phyloP scores from a whole-genome alignment of 2,329 filamentous ascomycete species.

The Tolypocladium sp. region DNA sequence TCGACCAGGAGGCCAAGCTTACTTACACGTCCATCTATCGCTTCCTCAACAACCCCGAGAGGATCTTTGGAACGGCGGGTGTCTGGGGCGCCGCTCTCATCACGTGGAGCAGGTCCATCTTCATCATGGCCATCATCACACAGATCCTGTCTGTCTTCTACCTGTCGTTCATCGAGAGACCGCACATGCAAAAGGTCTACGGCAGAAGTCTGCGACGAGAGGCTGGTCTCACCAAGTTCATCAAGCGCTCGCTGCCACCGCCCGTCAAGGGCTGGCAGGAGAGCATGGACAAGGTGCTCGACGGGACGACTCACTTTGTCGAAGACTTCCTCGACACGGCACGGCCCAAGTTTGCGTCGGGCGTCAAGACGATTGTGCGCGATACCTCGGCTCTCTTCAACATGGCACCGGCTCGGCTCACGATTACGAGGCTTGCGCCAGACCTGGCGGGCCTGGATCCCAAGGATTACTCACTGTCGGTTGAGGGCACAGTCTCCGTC shows the following conservation, averaged over 20 bases:
- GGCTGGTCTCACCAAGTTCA: constrained; percentile 84
- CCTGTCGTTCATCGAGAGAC: constrained; percentile 87
- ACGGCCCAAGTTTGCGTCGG: constrained; percentile 75
- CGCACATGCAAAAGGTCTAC: constrained; percentile 98
- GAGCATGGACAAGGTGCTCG: constrained; percentile 78
- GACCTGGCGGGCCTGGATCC: constrained; percentile 74
- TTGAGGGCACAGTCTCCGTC: constrained; percentile 56
- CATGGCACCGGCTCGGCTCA: constrained; percentile 78
- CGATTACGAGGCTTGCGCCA: constrained; percentile 67
- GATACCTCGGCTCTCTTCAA: constrained; percentile 86
- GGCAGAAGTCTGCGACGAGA: constrained; percentile 74
- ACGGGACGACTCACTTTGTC: constrained; percentile 78
- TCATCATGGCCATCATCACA: constrained; percentile 75
- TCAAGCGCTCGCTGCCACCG: constrained; percentile 76
- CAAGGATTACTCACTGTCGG: constrained; percentile 67
- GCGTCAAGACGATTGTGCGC: constrained; percentile 77
- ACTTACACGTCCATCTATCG: constrained; percentile 97
- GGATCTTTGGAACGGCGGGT: constrained; percentile 87
- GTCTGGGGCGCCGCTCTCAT: constrained; percentile 92
- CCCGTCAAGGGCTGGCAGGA: constrained; percentile 77
- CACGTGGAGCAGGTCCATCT: constrained; percentile 79
- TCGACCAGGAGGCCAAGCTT: constrained; percentile 76
- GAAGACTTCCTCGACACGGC: constrained; percentile 85
- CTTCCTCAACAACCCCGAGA: constrained; percentile 95
- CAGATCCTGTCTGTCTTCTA: constrained; percentile 81